Conservation (phyloP, 2,329 filamentous ascomycete genomes). For the Xylariaceae sp. region DNA sequence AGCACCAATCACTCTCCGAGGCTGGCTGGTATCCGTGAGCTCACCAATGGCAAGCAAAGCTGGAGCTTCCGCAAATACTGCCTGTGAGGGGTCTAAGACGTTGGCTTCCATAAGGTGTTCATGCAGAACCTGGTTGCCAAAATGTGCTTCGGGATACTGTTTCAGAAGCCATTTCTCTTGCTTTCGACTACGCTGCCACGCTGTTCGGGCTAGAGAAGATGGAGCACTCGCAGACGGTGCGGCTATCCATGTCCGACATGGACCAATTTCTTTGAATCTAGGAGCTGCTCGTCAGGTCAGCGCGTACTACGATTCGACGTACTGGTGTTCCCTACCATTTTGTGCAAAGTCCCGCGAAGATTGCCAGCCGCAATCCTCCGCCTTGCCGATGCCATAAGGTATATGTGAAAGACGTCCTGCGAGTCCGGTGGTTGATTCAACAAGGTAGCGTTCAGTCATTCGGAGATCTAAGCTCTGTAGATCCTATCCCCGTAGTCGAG, state of each 20-base stretch:
- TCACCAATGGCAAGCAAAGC: slow-evolving; percentile 54
- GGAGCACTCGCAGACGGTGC: slow-evolving; percentile 6
- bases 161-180: slow-evolving; percentile 45
- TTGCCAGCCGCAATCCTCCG: slow-evolving; percentile 26
- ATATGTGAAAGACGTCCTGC: slow-evolving; percentile 27
- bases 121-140: slow-evolving; percentile 22
- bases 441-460: slow-evolving; percentile 28
- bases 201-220: slow-evolving; percentile 5
- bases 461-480: slow-evolving; percentile 21
- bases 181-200: slow-evolving; percentile 20
- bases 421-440: slow-evolving; percentile 25
- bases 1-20: slow-evolving; percentile 19
- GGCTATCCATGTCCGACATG: slow-evolving; percentile 20
- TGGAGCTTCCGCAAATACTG: neutral
- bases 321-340: slow-evolving; percentile 12
- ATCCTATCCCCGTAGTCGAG: slow-evolving; percentile 16
- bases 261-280: slow-evolving; percentile 21
- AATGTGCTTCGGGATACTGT: slow-evolving; percentile 45
- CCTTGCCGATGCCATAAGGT: slow-evolving; percentile 19
- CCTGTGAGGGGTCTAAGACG: neutral
- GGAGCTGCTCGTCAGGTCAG: slow-evolving; percentile 22
- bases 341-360: slow-evolving; percentile 22
- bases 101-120: slow-evolving; percentile 18
- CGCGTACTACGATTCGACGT: neutral
- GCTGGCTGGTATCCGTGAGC: slow-evolving; percentile 37